Evolutionary conservation across 106 monocot genomes (phyloP), one percentile per base, ranked within the genome.

Genomic region (Narthecium ossifragum): DNA sequence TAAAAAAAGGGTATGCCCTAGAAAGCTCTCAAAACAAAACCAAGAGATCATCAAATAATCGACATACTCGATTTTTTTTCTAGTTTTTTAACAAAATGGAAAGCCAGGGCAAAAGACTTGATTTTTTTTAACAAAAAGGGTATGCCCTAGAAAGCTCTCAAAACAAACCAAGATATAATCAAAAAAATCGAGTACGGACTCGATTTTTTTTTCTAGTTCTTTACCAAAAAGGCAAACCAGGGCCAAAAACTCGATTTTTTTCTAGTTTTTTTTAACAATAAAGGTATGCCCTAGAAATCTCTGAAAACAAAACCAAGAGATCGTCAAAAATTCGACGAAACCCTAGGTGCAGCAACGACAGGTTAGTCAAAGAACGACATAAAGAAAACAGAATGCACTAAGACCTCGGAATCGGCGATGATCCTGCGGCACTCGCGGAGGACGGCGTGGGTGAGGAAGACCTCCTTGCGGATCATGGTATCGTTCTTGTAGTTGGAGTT

Each of bases 401-500:
- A 22, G 31, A 88, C 93, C 85, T 93, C 93, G 66, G 79, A 80
- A 5, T 93, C 88, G 24, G 81, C 49, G 64, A 93, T 93, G 70
- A 93, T 82, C 55, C 93, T 78, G 65, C 85, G 85, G 85, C 85
- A 88, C 71, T 93, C 93, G 57, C 88, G 88, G 48, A 88, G 71
- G 40, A 88, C 88, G 36, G 88, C 68, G n/a, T 88, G 82, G 38
- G 85, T 80, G 67, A 93, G 66, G 80, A 85, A 93, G 56, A 93
- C 81, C 79, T 93, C 93, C 69, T 88, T 93, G 68, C 93, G 93
- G 75, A 93, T 93, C 81, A 93, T 93, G 68, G 93, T 93, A 66
- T 93, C 93, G 78, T 93, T 93, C 77, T 93, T 93, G 85, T 93
- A 93, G 81, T 93, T 93, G 47, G 93, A 93, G 69, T 93, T 93